phyloP scores from a whole-genome alignment of 2,329 filamentous ascomycete genomes.

The Talaromyces rugulosus region DNA sequence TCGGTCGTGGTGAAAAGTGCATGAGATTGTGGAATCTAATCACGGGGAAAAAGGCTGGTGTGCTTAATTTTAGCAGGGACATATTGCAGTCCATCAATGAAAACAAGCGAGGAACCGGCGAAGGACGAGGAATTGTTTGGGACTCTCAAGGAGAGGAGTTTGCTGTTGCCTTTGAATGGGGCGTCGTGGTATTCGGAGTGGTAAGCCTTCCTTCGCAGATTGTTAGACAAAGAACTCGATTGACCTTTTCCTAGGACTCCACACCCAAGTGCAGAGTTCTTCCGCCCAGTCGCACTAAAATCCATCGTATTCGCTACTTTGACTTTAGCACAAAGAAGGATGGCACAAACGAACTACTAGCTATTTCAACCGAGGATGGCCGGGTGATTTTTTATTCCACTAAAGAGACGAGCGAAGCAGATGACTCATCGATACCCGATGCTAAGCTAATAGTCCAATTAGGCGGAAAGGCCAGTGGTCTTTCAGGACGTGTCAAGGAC shows the following conservation, averaged over 20 bases:
- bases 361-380: slow-evolving; percentile 86
- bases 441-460: slow-evolving; percentile 64
- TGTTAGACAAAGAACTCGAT: background rate
- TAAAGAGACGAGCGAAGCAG: slow-evolving; percentile 30
- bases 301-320: slow-evolving; percentile 78
- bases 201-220: slow-evolving; percentile 28
- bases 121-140: slow-evolving; percentile 81
- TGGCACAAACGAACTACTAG: slow-evolving; percentile 56
- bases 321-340: slow-evolving; percentile 39
- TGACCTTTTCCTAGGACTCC: slow-evolving; percentile 55
- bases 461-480: slow-evolving; percentile 66
- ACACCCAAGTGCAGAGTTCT: slow-evolving; percentile 71
- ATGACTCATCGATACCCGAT: slow-evolving; percentile 56
- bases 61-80: slow-evolving; percentile 75
- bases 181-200: slow-evolving; percentile 79
- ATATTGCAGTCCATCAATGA: slow-evolving; percentile 73
- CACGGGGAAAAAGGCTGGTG: slow-evolving; percentile 91
- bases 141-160: slow-evolving; percentile 74
- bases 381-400: slow-evolving; percentile 80
- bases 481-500: slow-evolving; percentile 78
- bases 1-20: slow-evolving; percentile 81
- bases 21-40: slow-evolving; percentile 97
- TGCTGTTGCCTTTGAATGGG: slow-evolving; percentile 82
- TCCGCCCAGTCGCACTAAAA: slow-evolving; percentile 66
- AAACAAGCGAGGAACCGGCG: slow-evolving; percentile 70